A percentile compares a stretch with the other conserved stretches of the same genome.
Conservation (phyloP, 306 rosid genomes). For the Astragalus glycyphyllos region DNA sequence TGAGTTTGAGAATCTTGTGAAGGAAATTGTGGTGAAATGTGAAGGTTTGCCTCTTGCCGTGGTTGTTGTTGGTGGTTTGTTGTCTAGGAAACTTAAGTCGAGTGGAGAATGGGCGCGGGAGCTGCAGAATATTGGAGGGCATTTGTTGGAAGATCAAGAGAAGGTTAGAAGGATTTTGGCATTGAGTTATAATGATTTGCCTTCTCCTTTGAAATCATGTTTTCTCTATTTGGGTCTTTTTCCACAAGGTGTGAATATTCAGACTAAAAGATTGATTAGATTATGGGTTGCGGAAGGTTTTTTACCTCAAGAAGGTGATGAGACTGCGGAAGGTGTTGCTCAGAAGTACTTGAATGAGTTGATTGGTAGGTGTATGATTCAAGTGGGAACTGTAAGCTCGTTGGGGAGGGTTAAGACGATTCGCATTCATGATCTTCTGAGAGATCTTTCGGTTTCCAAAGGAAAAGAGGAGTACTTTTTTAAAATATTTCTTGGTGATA, state of each 20-base stretch:
- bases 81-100: conserved; percentile 48
- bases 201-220: conserved; percentile 52
- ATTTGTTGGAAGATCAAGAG: conserved; percentile 48
- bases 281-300: conserved; percentile 59
- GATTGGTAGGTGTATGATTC: conserved; percentile 58
- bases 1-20: conserved; percentile 45
- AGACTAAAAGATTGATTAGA: conserved; percentile 49
- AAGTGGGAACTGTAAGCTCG: conserved; percentile 52
- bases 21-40: conserved; percentile 49
- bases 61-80: conserved; percentile 55
- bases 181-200: conserved; percentile 53
- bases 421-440: conserved; percentile 54
- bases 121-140: conserved; percentile 47
- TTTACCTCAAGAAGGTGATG: conserved; percentile 51
- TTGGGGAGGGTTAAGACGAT: conserved; percentile 54
- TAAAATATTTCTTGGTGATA: conserved; percentile 39
- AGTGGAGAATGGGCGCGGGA: conserved; percentile 51
- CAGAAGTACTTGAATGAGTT: conserved; percentile 50
- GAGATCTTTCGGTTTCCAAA: conserved; percentile 51
- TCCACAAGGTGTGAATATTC: conserved; percentile 45
- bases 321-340: conserved; percentile 55
- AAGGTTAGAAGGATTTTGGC: conserved; percentile 49
- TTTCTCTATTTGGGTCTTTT: conserved; percentile 57
- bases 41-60: conserved; percentile 60
- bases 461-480: conserved; percentile 49